These are phyloP conservation scores for Huntiella moniliformis DNA, from an alignment of 2,329 filamentous ascomycete species.

Conservation along the genomic window DNA sequence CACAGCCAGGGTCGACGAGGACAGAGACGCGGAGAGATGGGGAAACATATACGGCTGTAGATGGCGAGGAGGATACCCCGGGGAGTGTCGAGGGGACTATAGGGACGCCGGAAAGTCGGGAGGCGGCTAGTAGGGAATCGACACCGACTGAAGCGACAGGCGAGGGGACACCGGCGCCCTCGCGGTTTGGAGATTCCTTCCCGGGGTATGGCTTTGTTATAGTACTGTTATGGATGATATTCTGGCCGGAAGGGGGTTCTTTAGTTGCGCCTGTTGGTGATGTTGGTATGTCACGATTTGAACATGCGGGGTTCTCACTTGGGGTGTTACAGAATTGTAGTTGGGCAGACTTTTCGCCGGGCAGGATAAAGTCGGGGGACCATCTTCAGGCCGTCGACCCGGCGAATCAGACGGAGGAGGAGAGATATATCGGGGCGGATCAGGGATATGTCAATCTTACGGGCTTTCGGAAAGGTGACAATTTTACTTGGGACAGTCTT, in stretches of 20 bases:
- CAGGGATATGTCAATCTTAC: constrained; percentile 48
- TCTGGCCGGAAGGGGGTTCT: constrained; percentile 14
- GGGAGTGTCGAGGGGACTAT: neutral
- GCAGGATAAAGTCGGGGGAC: constrained; percentile 6
- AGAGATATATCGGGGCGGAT: constrained; percentile 6
- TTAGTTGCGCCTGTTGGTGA: constrained; percentile 19
- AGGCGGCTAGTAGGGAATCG: too few species aligned
- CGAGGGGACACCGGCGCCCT: neutral
- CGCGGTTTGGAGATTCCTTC: constrained; percentile 5
- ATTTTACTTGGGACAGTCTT: constrained; percentile 61
- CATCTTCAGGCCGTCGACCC: neutral
- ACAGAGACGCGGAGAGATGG: too few species aligned
- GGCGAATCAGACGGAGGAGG: constrained; percentile 5
- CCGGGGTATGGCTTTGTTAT: constrained; percentile 6
- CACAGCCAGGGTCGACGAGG: too few species aligned
- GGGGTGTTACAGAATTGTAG: constrained; percentile 33
- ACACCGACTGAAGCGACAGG: neutral
- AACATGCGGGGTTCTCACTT: constrained; percentile 33
- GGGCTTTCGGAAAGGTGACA: constrained; percentile 56
- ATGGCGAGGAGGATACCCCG: neutral
- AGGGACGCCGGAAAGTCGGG: neutral
- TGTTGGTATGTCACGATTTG: constrained; percentile 21
- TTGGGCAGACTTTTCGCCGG: constrained; percentile 42
- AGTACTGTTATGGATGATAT: constrained; percentile 10
- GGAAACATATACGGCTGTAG: too few species aligned